phyloP scores from a whole-genome alignment of 1,284 basidiomycete species.

The Rhodotorula sp. region DNA sequence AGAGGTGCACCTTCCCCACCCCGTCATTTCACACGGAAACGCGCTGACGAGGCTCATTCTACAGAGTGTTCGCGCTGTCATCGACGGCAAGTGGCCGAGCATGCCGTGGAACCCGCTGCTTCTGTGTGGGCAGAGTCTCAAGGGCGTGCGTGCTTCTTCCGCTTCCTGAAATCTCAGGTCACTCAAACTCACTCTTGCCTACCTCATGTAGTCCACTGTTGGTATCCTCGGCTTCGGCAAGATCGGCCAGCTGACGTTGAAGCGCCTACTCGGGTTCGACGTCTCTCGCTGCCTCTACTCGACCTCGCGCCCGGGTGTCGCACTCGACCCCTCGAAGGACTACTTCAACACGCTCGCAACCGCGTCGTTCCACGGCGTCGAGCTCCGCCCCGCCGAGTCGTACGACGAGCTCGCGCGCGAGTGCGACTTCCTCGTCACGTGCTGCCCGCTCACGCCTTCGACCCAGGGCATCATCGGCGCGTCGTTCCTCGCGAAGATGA shows the following conservation, averaged over 20 bases:
- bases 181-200: background rate
- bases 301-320: constrained; percentile 42
- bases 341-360: constrained; percentile 27
- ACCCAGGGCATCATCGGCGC: constrained; percentile 75
- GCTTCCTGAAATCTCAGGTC: constrained; percentile 53
- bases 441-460: constrained; percentile 72
- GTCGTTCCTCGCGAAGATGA: constrained; percentile 77
- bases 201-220: constrained; percentile 57
- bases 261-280: constrained; percentile 75
- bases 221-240: constrained; percentile 94
- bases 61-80: constrained; percentile 36
- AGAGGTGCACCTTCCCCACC: constrained; percentile 48
- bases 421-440: constrained; percentile 78
- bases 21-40: no score
- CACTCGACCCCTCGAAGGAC: constrained; percentile 35
- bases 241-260: constrained; percentile 77
- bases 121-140: constrained; percentile 70
- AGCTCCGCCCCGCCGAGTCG: constrained; percentile 31
- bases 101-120: constrained; percentile 77
- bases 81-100: constrained; percentile 57
- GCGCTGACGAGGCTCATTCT: background rate
- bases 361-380: constrained; percentile 24
- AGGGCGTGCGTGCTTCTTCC: constrained; percentile 47
- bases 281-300: constrained; percentile 69
- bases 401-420: constrained; percentile 67